A percentile compares a stretch with the other conserved stretches of the same genome.
These are phyloP conservation scores for Syncephalastrum sp. DNA, from an alignment of 371 early-diverging fungal species.

Conservation along the genomic window DNA sequence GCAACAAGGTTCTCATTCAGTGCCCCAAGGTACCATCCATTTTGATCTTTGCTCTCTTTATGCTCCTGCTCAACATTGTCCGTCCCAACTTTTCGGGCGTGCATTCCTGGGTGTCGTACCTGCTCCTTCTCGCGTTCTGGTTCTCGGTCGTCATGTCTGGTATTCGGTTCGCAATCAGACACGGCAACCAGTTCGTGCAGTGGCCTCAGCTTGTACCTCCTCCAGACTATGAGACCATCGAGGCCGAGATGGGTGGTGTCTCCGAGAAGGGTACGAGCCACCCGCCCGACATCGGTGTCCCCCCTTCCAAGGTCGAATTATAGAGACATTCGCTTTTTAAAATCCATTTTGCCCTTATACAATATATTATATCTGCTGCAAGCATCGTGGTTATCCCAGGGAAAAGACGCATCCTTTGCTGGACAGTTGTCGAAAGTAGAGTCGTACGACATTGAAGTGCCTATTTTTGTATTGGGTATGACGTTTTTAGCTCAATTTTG, in stretches of 20 bases:
- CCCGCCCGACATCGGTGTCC: conserved; percentile 26
- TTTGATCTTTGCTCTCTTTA: conserved; percentile 41
- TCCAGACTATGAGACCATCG: conserved; percentile 24
- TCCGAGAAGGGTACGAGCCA: conserved; percentile 26
- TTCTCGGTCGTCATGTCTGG: conserved; percentile 48
- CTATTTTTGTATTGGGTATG: too few species aligned
- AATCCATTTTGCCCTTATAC: too few species aligned
- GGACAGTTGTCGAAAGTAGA: too few species aligned
- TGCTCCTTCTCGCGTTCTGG: conserved; percentile 46
- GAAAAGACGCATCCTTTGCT: too few species aligned
- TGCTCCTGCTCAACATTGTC: conserved; percentile 41
- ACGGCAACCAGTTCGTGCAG: conserved; percentile 45
- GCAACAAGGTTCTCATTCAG: background rate
- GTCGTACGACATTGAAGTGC: too few species aligned
- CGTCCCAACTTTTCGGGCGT: conserved; percentile 39
- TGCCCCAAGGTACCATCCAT: conserved; percentile 39
- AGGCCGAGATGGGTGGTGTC: conserved; percentile 9
- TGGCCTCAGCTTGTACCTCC: conserved; percentile 41
- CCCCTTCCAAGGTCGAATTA: conserved; percentile 7
- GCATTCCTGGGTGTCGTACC: conserved; percentile 27
- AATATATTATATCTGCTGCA: too few species aligned
- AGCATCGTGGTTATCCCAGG: too few species aligned
- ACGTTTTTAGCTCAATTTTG: too few species aligned
- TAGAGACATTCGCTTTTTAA: too few species aligned
- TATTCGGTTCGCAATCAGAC: conserved; percentile 40